Base-by-base conservation (phyloP, 2,329 filamentous ascomycete species). In the Thielaviopsis populi region DNA sequence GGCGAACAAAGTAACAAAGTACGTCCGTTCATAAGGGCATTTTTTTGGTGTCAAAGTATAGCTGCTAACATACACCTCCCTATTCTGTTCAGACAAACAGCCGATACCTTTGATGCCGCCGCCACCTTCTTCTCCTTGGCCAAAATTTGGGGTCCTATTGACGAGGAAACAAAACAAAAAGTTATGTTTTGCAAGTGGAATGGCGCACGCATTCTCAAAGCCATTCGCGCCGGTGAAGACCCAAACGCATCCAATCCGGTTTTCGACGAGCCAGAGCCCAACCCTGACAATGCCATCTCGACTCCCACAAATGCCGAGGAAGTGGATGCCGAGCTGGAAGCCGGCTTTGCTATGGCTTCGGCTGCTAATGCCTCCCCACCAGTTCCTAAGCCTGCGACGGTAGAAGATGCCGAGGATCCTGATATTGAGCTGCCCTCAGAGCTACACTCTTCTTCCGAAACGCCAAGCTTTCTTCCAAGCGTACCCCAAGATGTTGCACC, bases 111-210 rank as follows among this genome's bases (percentile, higher is more conserved):
- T 69, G 87, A 91, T 71, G 94, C 95, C 1, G 89, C 94, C 0
- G 86, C 89, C 0, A 95, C 91, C 0, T 97, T 99, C 73, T 85
- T 97, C 70, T 90, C 96, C 69, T 79, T 97, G 4, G 81, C 89
- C 64, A 86, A 86, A 68, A 87, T 96, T 70, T 99, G 92, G 91
- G 86, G 84, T 5, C 75, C 82, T 0, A 76, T 86, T 11, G 89
- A 95, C 41, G 75, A 82, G 0, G 91, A 97, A 70, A 83, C 86
- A 22, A 79, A 84, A 46, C 83, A 90, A 63, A 97, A 96, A 78
- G 90, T 92, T 75, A 96, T 95, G 73, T 99, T 89, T 72, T 91
- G 92, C 50, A 99, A 97, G 74, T 99, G 89, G 81, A 95, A 97
- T 73, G 91, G 92, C 1, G 78, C 92, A 42, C 84, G 94, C 65